These are phyloP conservation scores for Crucibulum laeve DNA, from an alignment of 768 basidiomycete genomes.

Conservation along the genomic window DNA sequence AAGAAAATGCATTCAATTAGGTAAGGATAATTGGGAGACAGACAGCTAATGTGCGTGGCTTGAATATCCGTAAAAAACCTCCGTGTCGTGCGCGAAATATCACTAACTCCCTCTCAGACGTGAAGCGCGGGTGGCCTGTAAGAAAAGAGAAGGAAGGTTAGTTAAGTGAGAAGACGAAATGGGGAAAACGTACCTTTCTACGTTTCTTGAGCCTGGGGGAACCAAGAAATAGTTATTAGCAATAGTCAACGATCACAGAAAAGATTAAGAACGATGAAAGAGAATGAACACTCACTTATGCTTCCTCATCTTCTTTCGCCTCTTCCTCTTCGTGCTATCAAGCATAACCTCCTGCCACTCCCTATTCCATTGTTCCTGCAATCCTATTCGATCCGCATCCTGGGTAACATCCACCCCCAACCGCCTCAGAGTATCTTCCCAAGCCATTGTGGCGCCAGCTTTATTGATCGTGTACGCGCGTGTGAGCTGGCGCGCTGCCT, in stretches of 20 bases:
- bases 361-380: conserved; percentile 50
- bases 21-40: conserved; percentile 9
- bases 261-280: conserved; percentile 4
- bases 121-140: conserved; percentile 41
- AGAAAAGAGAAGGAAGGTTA: conserved; percentile 11
- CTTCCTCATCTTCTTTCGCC: conserved; percentile 94
- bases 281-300: conserved; percentile 67
- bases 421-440: conserved; percentile 63
- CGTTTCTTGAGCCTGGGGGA: conserved; percentile 77
- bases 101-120: conserved; percentile 25
- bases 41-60: neutral
- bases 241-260: conserved; percentile 1
- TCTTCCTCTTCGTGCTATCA: conserved; percentile 83
- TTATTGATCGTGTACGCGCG: conserved; percentile 66
- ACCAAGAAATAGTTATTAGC: conserved; percentile 5
- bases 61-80: neutral
- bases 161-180: neutral
- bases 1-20: conserved; percentile 12
- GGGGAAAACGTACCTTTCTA: conserved; percentile 73
- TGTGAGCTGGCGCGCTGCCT: conserved; percentile 76
- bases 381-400: conserved; percentile 44
- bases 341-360: conserved; percentile 64
- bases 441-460: conserved; percentile 56
- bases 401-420: conserved; percentile 57
- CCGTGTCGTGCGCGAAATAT: neutral